These are phyloP conservation scores for Pterula multifida DNA, from an alignment of 1,284 basidiomycete genomes.

Conservation along the genomic window DNA sequence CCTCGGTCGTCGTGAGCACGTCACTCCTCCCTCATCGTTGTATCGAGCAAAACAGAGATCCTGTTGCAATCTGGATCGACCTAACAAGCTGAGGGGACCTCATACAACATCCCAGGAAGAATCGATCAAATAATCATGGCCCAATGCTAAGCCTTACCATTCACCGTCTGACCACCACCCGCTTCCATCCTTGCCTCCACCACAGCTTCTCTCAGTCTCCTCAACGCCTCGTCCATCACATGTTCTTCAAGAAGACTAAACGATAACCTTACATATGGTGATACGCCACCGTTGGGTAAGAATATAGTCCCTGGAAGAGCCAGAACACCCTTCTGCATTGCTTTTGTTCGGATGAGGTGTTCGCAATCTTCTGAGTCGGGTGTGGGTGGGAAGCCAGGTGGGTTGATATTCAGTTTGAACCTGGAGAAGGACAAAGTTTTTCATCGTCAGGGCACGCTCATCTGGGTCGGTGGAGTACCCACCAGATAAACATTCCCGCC, in stretches of 20 bases:
- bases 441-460: conserved; percentile 3
- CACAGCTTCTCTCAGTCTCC: conserved; percentile 31
- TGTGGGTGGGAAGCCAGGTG: conserved; percentile 14
- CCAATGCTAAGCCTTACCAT: too few relatives aligned
- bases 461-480: conserved; percentile 19
- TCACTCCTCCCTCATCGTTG: too few relatives aligned
- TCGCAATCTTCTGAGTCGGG: conserved; percentile 61
- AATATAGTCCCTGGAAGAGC: conserved; percentile 80
- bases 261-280: conserved; percentile 66
- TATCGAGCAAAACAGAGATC: too few relatives aligned
- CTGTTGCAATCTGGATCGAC: too few relatives aligned
- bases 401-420: conserved; percentile 50
- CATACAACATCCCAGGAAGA: too few relatives aligned
- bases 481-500: conserved; percentile 90
- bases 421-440: conserved; percentile 19
- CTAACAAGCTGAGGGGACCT: too few relatives aligned
- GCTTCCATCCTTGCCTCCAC: neutral
- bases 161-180: too few relatives aligned
- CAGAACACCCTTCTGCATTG: conserved; percentile 73
- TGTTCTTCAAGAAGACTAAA: conserved; percentile 68
- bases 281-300: conserved; percentile 56
- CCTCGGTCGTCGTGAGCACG: too few relatives aligned
- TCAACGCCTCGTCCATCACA: conserved; percentile 66
- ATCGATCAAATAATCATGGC: too few relatives aligned
- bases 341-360: conserved; percentile 64